Evolutionary conservation across 768 basidiomycete species (phyloP), one percentile per base, ranked within the genome.

Genomic region (Russula earlei): DNA sequence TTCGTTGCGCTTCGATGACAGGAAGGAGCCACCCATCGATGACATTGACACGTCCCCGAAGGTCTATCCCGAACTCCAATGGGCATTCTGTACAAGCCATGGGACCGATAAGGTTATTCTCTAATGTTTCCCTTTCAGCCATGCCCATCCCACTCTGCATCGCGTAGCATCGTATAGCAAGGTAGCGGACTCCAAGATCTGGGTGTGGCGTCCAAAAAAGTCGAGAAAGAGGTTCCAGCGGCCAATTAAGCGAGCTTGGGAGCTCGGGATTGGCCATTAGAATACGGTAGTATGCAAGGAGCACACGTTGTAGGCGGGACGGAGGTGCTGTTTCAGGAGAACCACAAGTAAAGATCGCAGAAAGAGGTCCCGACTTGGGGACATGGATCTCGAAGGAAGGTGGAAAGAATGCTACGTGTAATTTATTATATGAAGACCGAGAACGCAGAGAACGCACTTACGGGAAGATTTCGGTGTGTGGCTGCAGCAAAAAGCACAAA

Each of bases 21-120:
- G 89, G 86, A 61, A 95, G 67, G 25, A 94, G 71, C 92, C 91
- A 95, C 11, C 85, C 89, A 68, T 95, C 90, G 25, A 82, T 70
- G 42, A 68, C 60, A 22, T 71, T 67, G 17, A 61, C 66, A 37
- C 67, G 71, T 24, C 79, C 82, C 48, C 81, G 75, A 3, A 74
- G 48, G 50, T 77, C 72, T 29, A 69, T 62, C 0, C 79, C 84
- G 63, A 77, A 84, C 8, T 75, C 71, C n/a, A 91, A 67, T 14
- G 70, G 72, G 56, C 84, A 89, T 49, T 93, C 87, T 1, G 76
- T 74, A 10, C 72, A 74, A 45, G 75, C 78, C 4, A 74, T 66
- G 45, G 81, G 76, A 17, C 89, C 88, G 1, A 94, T 68, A 4
- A 81, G 67, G 37, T 77, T 67, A 20, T 68, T 70, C 68, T 91